phyloP scores from a whole-genome alignment of 768 basidiomycete genomes.

The Amylocystis lapponica region DNA sequence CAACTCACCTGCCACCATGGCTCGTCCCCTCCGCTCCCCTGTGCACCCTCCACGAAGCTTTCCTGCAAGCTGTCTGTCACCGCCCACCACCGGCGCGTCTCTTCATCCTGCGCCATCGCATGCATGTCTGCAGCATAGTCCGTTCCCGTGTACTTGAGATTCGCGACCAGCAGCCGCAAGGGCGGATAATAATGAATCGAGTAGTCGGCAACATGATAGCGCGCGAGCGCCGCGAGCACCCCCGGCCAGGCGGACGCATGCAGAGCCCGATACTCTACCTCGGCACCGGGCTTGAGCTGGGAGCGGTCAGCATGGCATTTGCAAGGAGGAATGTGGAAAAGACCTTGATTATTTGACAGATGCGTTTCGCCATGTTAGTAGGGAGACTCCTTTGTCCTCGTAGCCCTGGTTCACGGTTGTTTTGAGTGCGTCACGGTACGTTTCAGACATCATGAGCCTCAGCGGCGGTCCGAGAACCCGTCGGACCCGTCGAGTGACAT shows the following conservation, averaged over 20 bases:
- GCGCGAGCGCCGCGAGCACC: slow-evolving; percentile 57
- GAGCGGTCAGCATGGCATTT: not conserved
- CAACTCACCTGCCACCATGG: slow-evolving; percentile 63
- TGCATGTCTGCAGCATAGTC: slow-evolving; percentile 67
- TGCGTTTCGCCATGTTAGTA: too few relatives aligned
- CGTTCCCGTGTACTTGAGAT: slow-evolving; percentile 65
- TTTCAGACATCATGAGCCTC: too few relatives aligned
- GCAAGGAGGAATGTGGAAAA: not conserved
- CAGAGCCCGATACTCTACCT: slow-evolving; percentile 47
- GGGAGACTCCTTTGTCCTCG: too few relatives aligned
- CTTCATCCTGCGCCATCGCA: slow-evolving; percentile 53
- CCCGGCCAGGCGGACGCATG: slow-evolving; percentile 65
- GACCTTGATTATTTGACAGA: slow-evolving; percentile 73
- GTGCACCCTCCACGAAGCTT: slow-evolving; percentile 63
- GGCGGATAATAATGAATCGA: slow-evolving; percentile 67
- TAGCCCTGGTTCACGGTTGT: too few relatives aligned
- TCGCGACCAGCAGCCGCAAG: slow-evolving; percentile 66
- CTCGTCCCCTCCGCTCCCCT: slow-evolving; percentile 58
- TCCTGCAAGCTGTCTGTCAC: slow-evolving; percentile 76
- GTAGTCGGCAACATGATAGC: slow-evolving; percentile 67
- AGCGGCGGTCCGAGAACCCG: too few relatives aligned
- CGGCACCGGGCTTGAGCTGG: slow-evolving; percentile 50
- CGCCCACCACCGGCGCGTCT: slow-evolving; percentile 75
- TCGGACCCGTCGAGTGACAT: too few relatives aligned
- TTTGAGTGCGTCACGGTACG: too few relatives aligned